Percentiles rank a stretch among this genome's conserved stretches.
These are phyloP conservation scores for Zymoseptoria tritici DNA, from an alignment of 2,329 filamentous ascomycete species.

Conservation along the genomic window DNA sequence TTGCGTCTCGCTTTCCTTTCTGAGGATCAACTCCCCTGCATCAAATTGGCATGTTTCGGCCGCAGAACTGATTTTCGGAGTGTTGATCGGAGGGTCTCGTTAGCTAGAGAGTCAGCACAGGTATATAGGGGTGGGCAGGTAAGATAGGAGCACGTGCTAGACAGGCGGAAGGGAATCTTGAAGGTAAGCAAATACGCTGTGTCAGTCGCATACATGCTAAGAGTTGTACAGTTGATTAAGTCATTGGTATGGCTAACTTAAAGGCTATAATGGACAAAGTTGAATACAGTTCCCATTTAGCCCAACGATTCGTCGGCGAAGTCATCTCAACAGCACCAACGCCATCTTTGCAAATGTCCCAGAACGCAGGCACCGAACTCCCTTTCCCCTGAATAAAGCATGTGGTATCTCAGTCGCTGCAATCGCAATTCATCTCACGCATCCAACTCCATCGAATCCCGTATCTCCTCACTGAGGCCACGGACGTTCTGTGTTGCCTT, in stretches of 20 bases:
- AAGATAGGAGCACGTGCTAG: too few relatives aligned
- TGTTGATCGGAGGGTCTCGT: too few relatives aligned
- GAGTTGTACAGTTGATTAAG: too few relatives aligned
- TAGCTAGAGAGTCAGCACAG: too few relatives aligned
- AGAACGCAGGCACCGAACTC: neutral
- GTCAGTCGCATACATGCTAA: too few relatives aligned
- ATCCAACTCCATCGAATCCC: constrained; percentile 28
- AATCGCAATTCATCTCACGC: constrained; percentile 3
- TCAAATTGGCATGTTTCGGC: too few relatives aligned
- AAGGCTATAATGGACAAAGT: neutral
- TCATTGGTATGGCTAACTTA: neutral
- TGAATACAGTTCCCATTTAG: neutral
- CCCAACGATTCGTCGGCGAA: neutral
- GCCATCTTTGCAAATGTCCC: neutral
- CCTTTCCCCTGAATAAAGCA: neutral
- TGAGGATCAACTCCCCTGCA: too few relatives aligned
- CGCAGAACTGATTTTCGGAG: too few relatives aligned
- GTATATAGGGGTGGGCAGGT: too few relatives aligned
- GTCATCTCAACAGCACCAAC: neutral
- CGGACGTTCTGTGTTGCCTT: constrained; percentile 12
- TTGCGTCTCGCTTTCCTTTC: too few relatives aligned
- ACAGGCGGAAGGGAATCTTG: too few relatives aligned
- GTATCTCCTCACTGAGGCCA: constrained; percentile 28
- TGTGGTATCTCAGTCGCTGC: neutral
- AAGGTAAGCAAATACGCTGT: too few relatives aligned